Base-by-base conservation (phyloP, 148 eudicot genomes). In the Euryodendron excelsum region DNA sequence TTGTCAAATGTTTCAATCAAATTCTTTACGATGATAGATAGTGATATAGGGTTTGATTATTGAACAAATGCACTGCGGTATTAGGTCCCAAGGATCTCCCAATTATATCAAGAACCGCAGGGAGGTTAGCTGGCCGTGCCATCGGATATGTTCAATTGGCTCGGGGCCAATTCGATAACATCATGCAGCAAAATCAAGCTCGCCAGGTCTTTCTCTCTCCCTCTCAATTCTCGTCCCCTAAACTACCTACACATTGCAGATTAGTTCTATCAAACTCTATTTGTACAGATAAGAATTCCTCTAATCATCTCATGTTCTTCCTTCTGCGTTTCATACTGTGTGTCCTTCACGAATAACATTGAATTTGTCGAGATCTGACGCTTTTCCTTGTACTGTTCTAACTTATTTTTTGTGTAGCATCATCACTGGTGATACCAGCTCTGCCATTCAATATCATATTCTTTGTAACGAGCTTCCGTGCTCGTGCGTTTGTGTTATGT, bases 21-120 rank as follows among this genome's bases (percentile, higher is more conserved):
- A 60, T 39, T 61, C 15, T 18, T 15, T 52, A 18, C 10, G 75
- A 72, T 50, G 41, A 72, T 8, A 27, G 18, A 56, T 37, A 37
- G 27, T 55, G 52, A 76, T 45, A n/a, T 53, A 41, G 65, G 55
- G 34, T 30, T 80, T 47, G 37, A 77, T 78, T 28, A 9, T 55
- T 78, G 20, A 66, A 28, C 33, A 25, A 77, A 41, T 67, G 21
- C 13, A 15, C 37, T 48, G 27, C 13, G 12, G 41, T 31, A 78
- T 78, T 78, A 93, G 99, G 98, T 25, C 92, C 97, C 8, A 93
- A 96, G 86, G 98, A 96, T 77, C 80, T 93, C 50, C 97, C 98
- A 27, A 77, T 76, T 39, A 87, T 96, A 45, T 90, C 95, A 30
- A 89, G 90, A 88, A 87, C 92, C 20, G 92, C 89, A 0, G 99